Evolutionary conservation across 345 rosid species (phyloP).

Genomic region (Eutrema japonicum): DNA sequence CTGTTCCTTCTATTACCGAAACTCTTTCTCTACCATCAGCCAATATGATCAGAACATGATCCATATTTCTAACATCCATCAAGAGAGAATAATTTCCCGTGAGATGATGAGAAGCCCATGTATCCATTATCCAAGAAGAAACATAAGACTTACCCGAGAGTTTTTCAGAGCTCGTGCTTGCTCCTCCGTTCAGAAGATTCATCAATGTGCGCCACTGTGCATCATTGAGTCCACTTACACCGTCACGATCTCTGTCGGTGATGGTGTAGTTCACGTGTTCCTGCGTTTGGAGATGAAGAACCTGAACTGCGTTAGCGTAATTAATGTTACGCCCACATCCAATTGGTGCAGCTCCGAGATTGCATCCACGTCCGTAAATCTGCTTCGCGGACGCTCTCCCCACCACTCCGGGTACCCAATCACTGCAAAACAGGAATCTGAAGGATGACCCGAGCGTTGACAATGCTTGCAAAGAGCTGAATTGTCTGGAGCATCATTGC

Average conservation of each 20-base stretch:
- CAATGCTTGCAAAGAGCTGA: background rate
- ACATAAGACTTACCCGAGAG: no score
- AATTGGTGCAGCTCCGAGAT: no score
- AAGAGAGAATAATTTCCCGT: no score
- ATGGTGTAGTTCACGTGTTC: background rate
- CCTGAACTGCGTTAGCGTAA: background rate
- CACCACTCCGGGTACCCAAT: slow-evolving; percentile 1
- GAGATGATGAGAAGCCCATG: no score
- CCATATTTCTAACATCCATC: background rate
- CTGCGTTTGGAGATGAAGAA: background rate
- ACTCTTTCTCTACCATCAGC: background rate
- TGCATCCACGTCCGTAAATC: no score
- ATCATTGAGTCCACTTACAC: background rate
- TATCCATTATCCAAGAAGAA: no score
- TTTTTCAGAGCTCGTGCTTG: background rate
- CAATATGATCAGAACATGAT: background rate
- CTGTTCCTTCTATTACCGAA: background rate
- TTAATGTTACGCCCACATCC: no score
- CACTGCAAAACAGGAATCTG: background rate
- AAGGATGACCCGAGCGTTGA: background rate
- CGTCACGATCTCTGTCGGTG: background rate
- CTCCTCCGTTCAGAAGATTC: background rate
- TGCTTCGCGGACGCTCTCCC: background rate
- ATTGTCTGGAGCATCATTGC: no score
- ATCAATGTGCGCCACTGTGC: background rate